Evolutionary conservation across 2,329 filamentous ascomycete genomes (phyloP), one percentile per base, ranked within the genome.

Genomic region (Bimuria novae-zelandiae): DNA sequence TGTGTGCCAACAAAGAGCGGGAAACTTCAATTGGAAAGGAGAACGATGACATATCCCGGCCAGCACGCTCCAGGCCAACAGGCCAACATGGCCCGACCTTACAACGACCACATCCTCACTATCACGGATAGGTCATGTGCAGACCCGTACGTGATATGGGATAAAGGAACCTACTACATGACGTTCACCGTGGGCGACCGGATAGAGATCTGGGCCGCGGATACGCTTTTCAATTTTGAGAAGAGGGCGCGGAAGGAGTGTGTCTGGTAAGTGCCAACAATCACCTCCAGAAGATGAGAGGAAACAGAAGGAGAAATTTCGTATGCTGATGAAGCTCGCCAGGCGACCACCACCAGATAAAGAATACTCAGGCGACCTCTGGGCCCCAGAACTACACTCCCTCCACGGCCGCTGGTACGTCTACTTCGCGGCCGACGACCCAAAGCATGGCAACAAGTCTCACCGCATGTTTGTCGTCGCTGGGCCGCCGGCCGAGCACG

Each of bases 361-460:
- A 8, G 65, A 70, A 16, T 78, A 76, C 72, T 76, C 73, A 7
- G 76, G 69, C 35, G 76, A 75, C 56, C 70, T 84, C 27, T 84
- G 82, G 82, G 82, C 82, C 0, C 82, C 82, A 0, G 82, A 84
- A 69, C 72, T 84, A 0, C 82, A 84, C 62, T 67, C 67, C 42
- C 71, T 84, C 22, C 67, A 76, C 32, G 78, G 77, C 0, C 74
- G 75, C 19, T 84, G 82, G 82, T 84, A 82, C 64, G 73, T 83
- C 54, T 83, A 83, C 65, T 79, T 74, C 63, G 78, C 70, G 3
- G 75, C 72, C 14, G 74, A 72, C 17, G 63, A 79, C 56, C 74
- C 73, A 1, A 54, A 62, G 35, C 60, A 74, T n/a, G 77, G 77
- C 47, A 79, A 80, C 63, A 67, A 66, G 16, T 71, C 70, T 0